A percentile compares a stretch with the other conserved stretches of the same genome.
These are phyloP conservation scores for Penicillium goetzii DNA, from an alignment of 495 filamentous ascomycete genomes.

Conservation along the genomic window DNA sequence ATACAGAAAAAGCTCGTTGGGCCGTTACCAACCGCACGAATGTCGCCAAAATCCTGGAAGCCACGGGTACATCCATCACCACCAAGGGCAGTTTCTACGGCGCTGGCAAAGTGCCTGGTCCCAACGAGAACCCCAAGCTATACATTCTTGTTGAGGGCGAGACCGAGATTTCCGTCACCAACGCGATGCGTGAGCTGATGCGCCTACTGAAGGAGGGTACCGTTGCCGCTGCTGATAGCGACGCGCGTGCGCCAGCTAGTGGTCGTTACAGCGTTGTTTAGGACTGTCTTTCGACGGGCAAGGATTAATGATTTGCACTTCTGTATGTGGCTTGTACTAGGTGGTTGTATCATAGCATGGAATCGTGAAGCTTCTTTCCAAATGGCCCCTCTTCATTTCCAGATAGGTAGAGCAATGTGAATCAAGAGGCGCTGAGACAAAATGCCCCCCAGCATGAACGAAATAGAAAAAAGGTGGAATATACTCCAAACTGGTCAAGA, in stretches of 20 bases:
- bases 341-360: conserved; percentile 28
- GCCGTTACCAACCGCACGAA: conserved; percentile 98
- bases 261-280: conserved; percentile 91
- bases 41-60: conserved; percentile 95
- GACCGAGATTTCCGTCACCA: conserved; percentile 87
- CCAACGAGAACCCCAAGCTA: conserved; percentile 80
- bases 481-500: background rate
- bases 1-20: conserved; percentile 91
- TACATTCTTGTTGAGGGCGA: conserved; percentile 98
- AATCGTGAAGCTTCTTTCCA: background rate
- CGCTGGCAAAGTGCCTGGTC: conserved; percentile 74
- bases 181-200: conserved; percentile 90
- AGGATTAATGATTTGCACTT: background rate
- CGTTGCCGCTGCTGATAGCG: conserved; percentile 82
- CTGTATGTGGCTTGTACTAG: conserved; percentile 7
- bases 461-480: background rate
- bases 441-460: background rate
- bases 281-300: background rate
- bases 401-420: background rate
- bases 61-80: conserved; percentile 93
- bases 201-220: conserved; percentile 90
- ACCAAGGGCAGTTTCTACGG: conserved; percentile 93
- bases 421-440: background rate
- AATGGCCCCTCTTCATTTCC: background rate
- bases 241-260: conserved; percentile 75